Percentiles rank a stretch among this genome's conserved stretches.
Conservation (phyloP, 75 land plant genomes). For the Cupressus sempervirens region DNA sequence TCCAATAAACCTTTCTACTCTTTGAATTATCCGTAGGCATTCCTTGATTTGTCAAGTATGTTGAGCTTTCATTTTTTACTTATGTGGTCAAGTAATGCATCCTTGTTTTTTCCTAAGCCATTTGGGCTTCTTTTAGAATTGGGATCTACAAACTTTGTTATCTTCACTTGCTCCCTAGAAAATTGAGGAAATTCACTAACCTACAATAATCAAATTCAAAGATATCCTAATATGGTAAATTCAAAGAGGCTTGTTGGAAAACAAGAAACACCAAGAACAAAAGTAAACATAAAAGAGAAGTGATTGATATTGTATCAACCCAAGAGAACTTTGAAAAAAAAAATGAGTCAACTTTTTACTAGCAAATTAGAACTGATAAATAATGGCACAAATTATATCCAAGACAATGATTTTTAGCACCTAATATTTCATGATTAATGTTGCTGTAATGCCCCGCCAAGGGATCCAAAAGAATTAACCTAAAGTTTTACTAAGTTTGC, state of each 20-base stretch:
- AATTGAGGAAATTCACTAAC: slow-evolving; percentile 69
- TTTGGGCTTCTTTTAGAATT: slow-evolving; percentile 61
- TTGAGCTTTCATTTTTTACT: slow-evolving; percentile 85
- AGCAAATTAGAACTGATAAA: not conserved
- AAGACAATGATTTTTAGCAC: not conserved
- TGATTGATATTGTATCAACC: not conserved
- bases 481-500: too few relatives aligned
- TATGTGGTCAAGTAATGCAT: slow-evolving; percentile 81
- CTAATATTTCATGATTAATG: not conserved
- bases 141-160: slow-evolving; percentile 67
- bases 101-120: slow-evolving; percentile 60
- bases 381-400: not conserved
- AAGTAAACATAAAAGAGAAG: too few relatives aligned
- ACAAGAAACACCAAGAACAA: not conserved
- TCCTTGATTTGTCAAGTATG: slow-evolving; percentile 90
- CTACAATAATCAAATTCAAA: slow-evolving; percentile 27
- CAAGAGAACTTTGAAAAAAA: not conserved
- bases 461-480: too few relatives aligned
- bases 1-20: slow-evolving; percentile 81
- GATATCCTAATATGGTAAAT: not conserved
- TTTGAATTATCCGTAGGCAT: slow-evolving; percentile 96
- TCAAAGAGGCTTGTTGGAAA: not conserved
- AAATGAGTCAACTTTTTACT: not conserved
- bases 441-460: too few relatives aligned
- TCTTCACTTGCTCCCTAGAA: slow-evolving; percentile 77